Evolutionary conservation across 495 filamentous ascomycete species (phyloP), one percentile per base, ranked within the genome.

Genomic region (Podospora bellae-mahoneyi): DNA sequence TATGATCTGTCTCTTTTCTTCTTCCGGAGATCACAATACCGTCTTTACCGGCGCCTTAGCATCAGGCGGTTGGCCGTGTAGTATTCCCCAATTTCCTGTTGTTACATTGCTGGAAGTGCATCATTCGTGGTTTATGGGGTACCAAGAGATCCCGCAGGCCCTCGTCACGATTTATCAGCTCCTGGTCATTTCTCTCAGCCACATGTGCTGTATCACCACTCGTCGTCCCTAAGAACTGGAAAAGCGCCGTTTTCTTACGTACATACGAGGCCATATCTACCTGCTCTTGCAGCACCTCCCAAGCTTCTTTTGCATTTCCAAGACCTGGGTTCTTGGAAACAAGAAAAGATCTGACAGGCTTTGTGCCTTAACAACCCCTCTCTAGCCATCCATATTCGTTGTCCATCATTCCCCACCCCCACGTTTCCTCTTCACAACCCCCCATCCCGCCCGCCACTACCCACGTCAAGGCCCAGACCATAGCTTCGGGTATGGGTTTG

Each of bases 1-100:
- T 16, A 10, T 48, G 39, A 48, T 48, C 39, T 58, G 19, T 19
- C 55, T 58, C 55, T 23, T 58, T 58, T 32, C 18, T 13, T 48
- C 23, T 58, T 4, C 55, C 55, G 55, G 55, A 58, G 55, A 58
- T 58, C 26, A 58, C 55, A 58, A 58, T 58, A 19, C 55, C 55
- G 55, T 18, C 20, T 58, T 58, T 58, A 26, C 55, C 55, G 55
- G 55, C n/a, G 2, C 55, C 39, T 48, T 48, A 16, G 39, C 39
- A 48, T 48, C 39, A 13, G 39, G 39, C 39, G 13, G 39, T 48
- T 48, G 13, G 7, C 6, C 39, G 39, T 48, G 39, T 48, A 48
- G 39, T 48, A 48, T 48, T 48, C 39, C 39, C 39, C 39, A 48
- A 48, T 48, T 10, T 48, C 39, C 9, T 48, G 39, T 48, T 16